Evolutionary conservation across 2,329 filamentous ascomycete species (phyloP), one percentile per base, ranked within the genome.

Genomic region (Elsinoe arachidis): DNA sequence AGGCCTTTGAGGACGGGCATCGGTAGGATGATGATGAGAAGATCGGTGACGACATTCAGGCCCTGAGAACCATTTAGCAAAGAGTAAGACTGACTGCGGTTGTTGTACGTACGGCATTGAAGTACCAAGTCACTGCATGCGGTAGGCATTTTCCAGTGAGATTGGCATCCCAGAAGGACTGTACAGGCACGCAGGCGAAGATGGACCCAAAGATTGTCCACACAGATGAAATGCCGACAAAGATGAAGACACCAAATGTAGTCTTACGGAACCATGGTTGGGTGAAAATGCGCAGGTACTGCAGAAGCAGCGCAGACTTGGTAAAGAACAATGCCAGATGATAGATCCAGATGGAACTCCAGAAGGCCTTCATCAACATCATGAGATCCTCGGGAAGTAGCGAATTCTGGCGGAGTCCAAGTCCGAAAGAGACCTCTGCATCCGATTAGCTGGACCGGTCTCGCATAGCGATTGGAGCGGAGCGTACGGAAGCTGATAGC

Each of bases 241-340:
- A 64, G n/a, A 44, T 58, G 44, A 67, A 66, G 49, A 66, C 59
- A 12, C 59, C 55, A 26, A 65, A 63, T 49, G 64, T 65, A 11
- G 61, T 61, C 14, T 63, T 61, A 26, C 67, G 65, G 46, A 71
- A 69, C 23, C 59, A 60, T 14, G 62, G 58, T 12, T 68, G 58
- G 14, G 63, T 63, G 46, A 72, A 73, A 41, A 71, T 67, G 39
- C 69, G 67, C 37, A 69, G 64, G 59, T 71, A 70, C 7, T 69
- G 64, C 21, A 64, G 64, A 7, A 69, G 61, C 26, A 71, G 66
- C 2, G 68, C 68, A 5, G 67, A 62, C 59, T 72, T 72, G 59
- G 66, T 70, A 41, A 70, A 63, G 58, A 63, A 63, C 19, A 68
- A 60, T 7, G 66, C 64, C 5, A 67, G 55, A 58, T 69, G 68